phyloP scores from a whole-genome alignment of 495 filamentous ascomycete species.

The Amorphotheca resinae region DNA sequence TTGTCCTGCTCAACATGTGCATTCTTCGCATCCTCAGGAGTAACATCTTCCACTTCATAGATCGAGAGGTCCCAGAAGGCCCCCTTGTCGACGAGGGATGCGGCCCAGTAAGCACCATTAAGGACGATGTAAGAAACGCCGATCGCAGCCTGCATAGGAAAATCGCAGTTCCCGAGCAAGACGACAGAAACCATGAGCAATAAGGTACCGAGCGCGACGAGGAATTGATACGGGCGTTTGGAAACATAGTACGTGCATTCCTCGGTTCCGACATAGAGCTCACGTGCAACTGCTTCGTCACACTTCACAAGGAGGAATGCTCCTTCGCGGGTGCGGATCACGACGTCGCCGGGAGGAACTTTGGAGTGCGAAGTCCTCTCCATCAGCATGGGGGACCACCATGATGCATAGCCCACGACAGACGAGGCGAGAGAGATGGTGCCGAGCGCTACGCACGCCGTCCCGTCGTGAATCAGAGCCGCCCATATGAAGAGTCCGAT shows the following conservation, averaged over 20 bases:
- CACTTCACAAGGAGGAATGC: conserved; percentile 50
- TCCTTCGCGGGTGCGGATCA: conserved; percentile 47
- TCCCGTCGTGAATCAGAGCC: conserved; percentile 41
- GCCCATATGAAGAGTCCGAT: conserved; percentile 29
- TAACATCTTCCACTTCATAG: conserved; percentile 30
- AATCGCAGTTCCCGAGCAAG: conserved; percentile 47
- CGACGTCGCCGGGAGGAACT: conserved; percentile 46
- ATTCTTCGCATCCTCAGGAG: conserved; percentile 23
- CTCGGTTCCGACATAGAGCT: conserved; percentile 51
- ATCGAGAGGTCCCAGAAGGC: conserved; percentile 39
- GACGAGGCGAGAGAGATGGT: conserved; percentile 34
- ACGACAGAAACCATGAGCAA: conserved; percentile 50
- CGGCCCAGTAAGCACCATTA: conserved; percentile 48
- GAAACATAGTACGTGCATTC: conserved; percentile 38
- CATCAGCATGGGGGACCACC: conserved; percentile 41
- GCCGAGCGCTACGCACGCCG: conserved; percentile 35
- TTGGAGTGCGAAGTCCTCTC: conserved; percentile 31
- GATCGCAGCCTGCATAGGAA: conserved; percentile 45
- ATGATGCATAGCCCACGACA: conserved; percentile 40
- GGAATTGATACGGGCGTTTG: conserved; percentile 26
- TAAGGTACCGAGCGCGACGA: conserved; percentile 45
- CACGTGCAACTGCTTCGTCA: conserved; percentile 48
- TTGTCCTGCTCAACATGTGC: conserved; percentile 12
- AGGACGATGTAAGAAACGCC: conserved; percentile 43
- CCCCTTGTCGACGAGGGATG: conserved; percentile 33